These are phyloP conservation scores for Talaromyces albobiverticillius DNA, from an alignment of 2,329 filamentous ascomycete genomes.

Conservation along the genomic window DNA sequence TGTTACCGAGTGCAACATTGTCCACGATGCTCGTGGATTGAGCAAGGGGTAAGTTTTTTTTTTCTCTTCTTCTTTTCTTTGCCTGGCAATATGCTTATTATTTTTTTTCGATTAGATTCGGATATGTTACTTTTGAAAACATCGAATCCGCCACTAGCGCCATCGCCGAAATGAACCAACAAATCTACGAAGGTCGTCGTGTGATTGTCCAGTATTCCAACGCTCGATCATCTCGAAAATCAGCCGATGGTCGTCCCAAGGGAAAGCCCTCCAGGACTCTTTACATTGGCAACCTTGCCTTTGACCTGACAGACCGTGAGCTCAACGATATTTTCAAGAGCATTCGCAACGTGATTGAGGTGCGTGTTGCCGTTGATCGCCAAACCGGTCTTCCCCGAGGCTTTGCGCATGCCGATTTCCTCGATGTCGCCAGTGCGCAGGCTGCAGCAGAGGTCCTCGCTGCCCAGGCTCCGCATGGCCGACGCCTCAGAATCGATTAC, in stretches of 20 bases:
- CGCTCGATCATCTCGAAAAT: no score
- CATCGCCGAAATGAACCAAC: constrained; percentile 57
- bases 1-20: constrained; percentile 53
- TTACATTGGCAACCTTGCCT: constrained; percentile 83
- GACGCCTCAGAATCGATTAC: constrained; percentile 64
- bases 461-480: constrained; percentile 61
- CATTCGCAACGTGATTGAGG: constrained; percentile 67
- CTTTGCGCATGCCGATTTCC: constrained; percentile 81
- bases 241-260: no score
- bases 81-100: background rate
- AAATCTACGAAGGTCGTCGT: constrained; percentile 62
- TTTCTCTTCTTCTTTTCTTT: background rate
- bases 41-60: constrained; percentile 62
- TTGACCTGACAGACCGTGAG: constrained; percentile 79
- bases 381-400: constrained; percentile 76
- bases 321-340: constrained; percentile 73
- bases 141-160: constrained; percentile 55
- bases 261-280: constrained; percentile 62
- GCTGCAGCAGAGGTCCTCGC: constrained; percentile 57
- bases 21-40: constrained; percentile 60
- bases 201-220: constrained; percentile 61
- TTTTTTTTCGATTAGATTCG: constrained; percentile 53
- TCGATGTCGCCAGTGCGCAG: constrained; percentile 63
- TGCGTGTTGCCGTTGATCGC: constrained; percentile 79
- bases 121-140: constrained; percentile 60